phyloP scores from a whole-genome alignment of 257 asterid genomes.

The Paraleonurus japonicus region DNA sequence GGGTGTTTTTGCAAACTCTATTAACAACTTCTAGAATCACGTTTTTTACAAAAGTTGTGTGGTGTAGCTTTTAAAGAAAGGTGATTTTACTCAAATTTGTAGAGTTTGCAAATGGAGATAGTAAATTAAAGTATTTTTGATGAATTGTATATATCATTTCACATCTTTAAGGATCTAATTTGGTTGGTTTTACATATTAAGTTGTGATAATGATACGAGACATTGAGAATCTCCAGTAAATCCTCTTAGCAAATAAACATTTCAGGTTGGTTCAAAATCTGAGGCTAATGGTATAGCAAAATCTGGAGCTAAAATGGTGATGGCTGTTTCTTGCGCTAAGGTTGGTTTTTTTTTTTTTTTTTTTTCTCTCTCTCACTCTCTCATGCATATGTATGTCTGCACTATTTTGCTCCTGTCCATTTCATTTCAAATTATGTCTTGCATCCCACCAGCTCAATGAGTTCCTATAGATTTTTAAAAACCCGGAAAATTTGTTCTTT shows the following conservation, averaged over 20 bases:
- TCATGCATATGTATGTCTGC: not conserved
- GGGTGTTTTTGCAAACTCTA: not conserved
- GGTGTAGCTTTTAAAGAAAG: not conserved
- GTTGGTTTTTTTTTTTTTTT: slow-evolving; percentile 34
- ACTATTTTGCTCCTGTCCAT: not conserved
- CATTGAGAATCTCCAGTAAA: not conserved
- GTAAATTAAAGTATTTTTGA: not conserved
- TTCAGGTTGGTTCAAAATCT: slow-evolving; percentile 96
- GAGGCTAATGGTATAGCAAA: slow-evolving; percentile 98
- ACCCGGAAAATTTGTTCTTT: not conserved
- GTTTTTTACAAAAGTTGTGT: not conserved
- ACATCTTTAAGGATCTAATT: not conserved
- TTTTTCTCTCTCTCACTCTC: no score
- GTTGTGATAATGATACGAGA: slow-evolving; percentile 11
- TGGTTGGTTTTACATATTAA: slow-evolving; percentile 2
- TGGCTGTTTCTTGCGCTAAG: slow-evolving; percentile 99
- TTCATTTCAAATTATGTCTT: slow-evolving; percentile 4
- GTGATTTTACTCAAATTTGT: not conserved
- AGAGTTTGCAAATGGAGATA: not conserved
- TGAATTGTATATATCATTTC: not conserved
- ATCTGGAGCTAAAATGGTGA: slow-evolving; percentile 99
- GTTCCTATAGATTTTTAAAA: slow-evolving; percentile 3
- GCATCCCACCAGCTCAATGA: not conserved
- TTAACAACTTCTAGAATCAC: not conserved
- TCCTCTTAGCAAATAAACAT: slow-evolving; percentile 22